Evolutionary conservation across 345 rosid genomes (phyloP), one percentile per base, ranked within the genome.

Genomic region (Gossypium rotundifolium): DNA sequence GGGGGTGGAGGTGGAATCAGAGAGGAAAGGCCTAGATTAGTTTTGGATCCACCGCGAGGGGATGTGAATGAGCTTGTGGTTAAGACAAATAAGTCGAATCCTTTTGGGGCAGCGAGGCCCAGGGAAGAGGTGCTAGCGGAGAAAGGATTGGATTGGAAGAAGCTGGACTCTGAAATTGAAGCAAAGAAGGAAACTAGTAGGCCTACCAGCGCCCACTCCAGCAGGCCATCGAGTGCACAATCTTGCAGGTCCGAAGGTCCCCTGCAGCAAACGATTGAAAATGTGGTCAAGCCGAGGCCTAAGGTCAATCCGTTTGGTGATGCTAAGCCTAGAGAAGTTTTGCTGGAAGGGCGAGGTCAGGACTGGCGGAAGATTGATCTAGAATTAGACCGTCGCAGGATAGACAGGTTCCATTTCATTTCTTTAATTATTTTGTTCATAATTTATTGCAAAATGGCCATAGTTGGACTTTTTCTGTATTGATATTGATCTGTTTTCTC

Each of bases 241-340:
- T 92, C 98, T 1, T 80, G 74, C 48, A 83, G 88, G 91, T 93
- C 97, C 22, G 99, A 93, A 83, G 87, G 87, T 64, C 88, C 68
- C 76, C 89, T 86, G 38, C 53, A 79, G 79, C 94, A 85, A 73
- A 87, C 84, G 54, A 72, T 73, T 40, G 97, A 89, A 77, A 91
- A 81, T 83, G 85, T 81, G 80, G 83, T 70, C 67, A 93, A 85
- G 80, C 90, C 96, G 3, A 87, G 88, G 81, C 92, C 93, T 2
- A 95, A 87, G 83, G 87, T 88, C 72, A 93, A 95, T 87, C 99
- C 99, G 0, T 95, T 95, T 81, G 99, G 99, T 11, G 90, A 91
- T 66, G 99, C 99, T 45, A 95, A 90, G 78, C 99, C 99, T 51
- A 81, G 98, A 72, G 99, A 95, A 77, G 89, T 95, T 57, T 85